phyloP scores from a whole-genome alignment of 139 green algal species.

The Raphidocelis subcapitata region DNA sequence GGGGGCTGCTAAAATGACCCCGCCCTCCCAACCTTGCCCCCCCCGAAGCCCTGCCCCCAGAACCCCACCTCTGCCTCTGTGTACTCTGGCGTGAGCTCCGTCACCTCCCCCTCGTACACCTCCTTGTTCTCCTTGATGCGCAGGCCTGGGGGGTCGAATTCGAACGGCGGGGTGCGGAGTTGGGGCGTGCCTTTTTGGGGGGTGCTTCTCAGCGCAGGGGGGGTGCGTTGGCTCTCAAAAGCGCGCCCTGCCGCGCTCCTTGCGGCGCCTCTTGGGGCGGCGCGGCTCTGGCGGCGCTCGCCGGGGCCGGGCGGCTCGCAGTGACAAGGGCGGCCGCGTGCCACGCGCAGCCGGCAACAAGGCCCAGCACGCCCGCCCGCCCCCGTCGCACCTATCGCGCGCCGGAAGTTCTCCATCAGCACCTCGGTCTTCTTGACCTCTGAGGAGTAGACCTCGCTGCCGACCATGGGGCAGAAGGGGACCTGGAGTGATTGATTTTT shows the following conservation, averaged over 20 bases:
- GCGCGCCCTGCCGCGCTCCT: too few species aligned
- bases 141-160: conserved; percentile 63
- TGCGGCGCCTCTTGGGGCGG: too few species aligned
- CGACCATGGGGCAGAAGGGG: conserved; percentile 99
- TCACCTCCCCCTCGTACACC: conserved; percentile 99
- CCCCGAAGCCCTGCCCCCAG: too few species aligned
- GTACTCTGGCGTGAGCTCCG: conserved; percentile 95
- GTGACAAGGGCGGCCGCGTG: neutral
- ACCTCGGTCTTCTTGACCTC: conserved; percentile 99
- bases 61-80: conserved; percentile 54
- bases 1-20: too few species aligned
- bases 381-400: conserved; percentile 84
- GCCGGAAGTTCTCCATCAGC: conserved; percentile 98
- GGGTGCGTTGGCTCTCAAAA: too few species aligned
- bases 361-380: neutral
- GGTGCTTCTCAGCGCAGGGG: too few species aligned
- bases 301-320: too few species aligned
- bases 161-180: neutral
- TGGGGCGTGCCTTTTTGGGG: too few species aligned
- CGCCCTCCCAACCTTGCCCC: too few species aligned
- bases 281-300: too few species aligned
- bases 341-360: neutral
- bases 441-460: conserved; percentile 95
- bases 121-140: conserved; percentile 99
- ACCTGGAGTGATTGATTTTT: conserved; percentile 50